Conservation (phyloP, 371 early-diverging fungal species). For the Mucor saturninus region DNA sequence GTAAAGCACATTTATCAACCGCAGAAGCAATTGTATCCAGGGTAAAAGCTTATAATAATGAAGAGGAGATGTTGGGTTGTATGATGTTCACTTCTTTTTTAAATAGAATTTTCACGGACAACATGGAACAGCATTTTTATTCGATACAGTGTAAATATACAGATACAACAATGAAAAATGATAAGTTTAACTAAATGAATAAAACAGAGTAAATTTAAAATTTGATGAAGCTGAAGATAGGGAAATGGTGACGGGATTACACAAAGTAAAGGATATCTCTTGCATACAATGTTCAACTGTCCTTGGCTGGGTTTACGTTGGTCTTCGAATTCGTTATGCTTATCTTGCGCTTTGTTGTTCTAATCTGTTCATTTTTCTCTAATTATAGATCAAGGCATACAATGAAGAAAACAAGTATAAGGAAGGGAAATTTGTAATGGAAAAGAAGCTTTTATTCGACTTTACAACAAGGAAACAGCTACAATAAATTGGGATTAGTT, state of each 20-base stretch:
- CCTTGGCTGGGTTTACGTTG: conserved; percentile 79
- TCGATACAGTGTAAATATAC: conserved; percentile 59
- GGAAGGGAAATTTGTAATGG: conserved; percentile 77
- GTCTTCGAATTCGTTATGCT: conserved; percentile 13
- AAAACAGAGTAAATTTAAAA: conserved; percentile 64
- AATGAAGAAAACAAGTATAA: conserved; percentile 71
- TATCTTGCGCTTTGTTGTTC: neutral
- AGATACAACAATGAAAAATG: neutral
- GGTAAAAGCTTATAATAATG: conserved; percentile 38
- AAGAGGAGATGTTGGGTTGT: neutral
- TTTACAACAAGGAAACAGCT: neutral
- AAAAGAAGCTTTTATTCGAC: conserved; percentile 31
- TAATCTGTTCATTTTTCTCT: neutral
- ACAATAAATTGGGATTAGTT: too few species aligned
- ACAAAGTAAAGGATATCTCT: conserved; percentile 69
- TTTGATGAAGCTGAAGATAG: conserved; percentile 63
- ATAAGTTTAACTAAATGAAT: neutral
- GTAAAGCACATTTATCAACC: conserved; percentile 77
- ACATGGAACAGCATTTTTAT: conserved; percentile 70
- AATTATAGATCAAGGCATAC: conserved; percentile 60
- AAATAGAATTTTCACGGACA: conserved; percentile 67
- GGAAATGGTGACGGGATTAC: conserved; percentile 75
- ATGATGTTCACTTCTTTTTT: neutral
- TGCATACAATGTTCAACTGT: conserved; percentile 64
- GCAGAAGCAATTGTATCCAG: conserved; percentile 68